Base-by-base conservation (phyloP, 345 rosid genomes). In the Populus alba region DNA sequence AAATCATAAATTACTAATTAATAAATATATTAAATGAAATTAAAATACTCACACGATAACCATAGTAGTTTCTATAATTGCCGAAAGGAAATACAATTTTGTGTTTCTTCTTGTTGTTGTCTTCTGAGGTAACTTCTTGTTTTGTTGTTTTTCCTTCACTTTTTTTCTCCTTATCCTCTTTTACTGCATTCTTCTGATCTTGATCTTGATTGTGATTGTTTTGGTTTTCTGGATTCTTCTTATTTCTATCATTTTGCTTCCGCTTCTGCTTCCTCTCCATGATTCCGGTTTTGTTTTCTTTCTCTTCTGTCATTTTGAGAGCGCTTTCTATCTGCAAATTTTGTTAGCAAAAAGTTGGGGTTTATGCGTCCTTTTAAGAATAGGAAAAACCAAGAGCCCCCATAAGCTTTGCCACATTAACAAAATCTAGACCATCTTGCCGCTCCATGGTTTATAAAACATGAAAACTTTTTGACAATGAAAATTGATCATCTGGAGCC, bases 1-100 rank as follows among this genome's bases (percentile, higher is more conserved):
- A 41, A 73, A 43, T 7, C 66, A 17, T 43, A 43, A 3, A 43
- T 6, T 7, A 49, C 1, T 22, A 23, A 25, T 66, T 47, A 61
- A 29, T 22, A 68, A 67, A 5, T 31, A 55, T 9, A 18, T n/a
- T 16, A 20, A 68, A 39, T 69, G 72, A 7, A 8, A 29, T 10
- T 41, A 18, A 68, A 71, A 74, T 12, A 67, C 41, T 83, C 76
- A 93, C 99, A 10, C 99, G 87, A 83, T 96, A 96, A 63, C 99
- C 99, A 49, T 94, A 96, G 89, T 96, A 96, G 87, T 79, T 86
- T 74, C 82, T 87, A 89, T 96, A 94, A 70, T 96, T 96, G 7
- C 98, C 98, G 74, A 80, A 94, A 0, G 99, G 95, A 33, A 79
- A 90, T 59, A 81, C 85, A 66, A 83, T 88, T 75, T 89, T 84